Conservation (phyloP, 2,329 filamentous ascomycete genomes). For the Mycosphaerella arachidis region DNA sequence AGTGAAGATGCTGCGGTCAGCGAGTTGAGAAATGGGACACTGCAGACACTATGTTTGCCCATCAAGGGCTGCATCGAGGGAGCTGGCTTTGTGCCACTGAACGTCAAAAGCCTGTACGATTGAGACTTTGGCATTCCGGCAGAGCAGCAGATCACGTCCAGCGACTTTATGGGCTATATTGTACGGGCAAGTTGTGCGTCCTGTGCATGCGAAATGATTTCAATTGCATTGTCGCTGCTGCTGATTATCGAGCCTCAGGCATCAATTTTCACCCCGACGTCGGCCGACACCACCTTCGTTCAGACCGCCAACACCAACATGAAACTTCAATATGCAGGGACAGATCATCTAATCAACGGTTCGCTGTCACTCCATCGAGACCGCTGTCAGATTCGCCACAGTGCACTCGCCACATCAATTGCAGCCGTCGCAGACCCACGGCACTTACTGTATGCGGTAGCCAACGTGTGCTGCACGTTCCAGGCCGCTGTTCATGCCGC, state of each 20-base stretch:
- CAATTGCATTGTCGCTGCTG: too few relatives aligned
- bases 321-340: neutral
- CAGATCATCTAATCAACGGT: neutral
- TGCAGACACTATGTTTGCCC: too few relatives aligned
- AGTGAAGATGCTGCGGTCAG: too few relatives aligned
- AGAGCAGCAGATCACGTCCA: too few relatives aligned
- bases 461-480: neutral
- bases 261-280: neutral
- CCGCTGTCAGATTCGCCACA: neutral
- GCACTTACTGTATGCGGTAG: neutral
- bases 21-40: too few relatives aligned
- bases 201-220: too few relatives aligned
- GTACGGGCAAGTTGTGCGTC: too few relatives aligned
- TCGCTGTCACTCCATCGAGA: neutral
- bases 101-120: too few relatives aligned
- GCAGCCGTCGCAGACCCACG: neutral
- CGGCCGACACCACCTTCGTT: neutral
- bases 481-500: neutral
- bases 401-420: neutral
- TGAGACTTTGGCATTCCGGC: too few relatives aligned
- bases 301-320: neutral
- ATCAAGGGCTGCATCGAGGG: too few relatives aligned
- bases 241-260: neutral
- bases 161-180: too few relatives aligned
- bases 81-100: too few relatives aligned